Base-by-base conservation (phyloP, 2,329 filamentous ascomycete species). In the Chaetomiaceae sp. region DNA sequence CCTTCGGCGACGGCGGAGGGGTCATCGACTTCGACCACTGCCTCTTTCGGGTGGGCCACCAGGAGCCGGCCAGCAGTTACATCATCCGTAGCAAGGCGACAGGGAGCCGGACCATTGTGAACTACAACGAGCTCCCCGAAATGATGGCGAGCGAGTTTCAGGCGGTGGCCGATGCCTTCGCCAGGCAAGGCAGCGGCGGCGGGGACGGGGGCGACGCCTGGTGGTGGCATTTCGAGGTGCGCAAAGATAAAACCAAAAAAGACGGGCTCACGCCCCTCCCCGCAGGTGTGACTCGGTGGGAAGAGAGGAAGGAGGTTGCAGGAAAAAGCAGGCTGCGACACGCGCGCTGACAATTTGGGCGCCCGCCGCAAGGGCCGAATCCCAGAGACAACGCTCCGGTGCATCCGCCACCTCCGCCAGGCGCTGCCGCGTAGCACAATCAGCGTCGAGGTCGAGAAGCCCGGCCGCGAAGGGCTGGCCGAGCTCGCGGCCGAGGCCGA, bases 151-250 rank as follows among this genome's bases (percentile, higher is more conserved):
- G 66, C 7, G 84, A 88, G 62, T 86, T 88, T 49, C 58, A 62
- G 14, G 49, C 47, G 11, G 65, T 74, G 17, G 69, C 66, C 30
- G 60, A 67, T 18, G 59, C 55, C 19, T 61, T 79, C 38, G 57
- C 57, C 4, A 48, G 53, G n/a, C 38, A 58, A 3, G 17, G 12
- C 6, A 7, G 30, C 14, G 11, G n/a, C 7, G 29, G 6, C 9
- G 38, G 17, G 22, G 38, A 22, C 8, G 56, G 64, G 29, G 58
- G 29, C 2, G 53, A 46, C n/a, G 47, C 64, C 26, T 68, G 65
- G 19, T 87, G 81, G 83, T 84, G 80, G 68, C 84, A 88, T 67
- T 88, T 87, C 56, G 84, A 88, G 71, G 81, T 80, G 60, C 58
- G 67, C 15, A 20, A 7, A 15, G n/a, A n/a, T n/a, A n/a, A n/a